These are phyloP conservation scores for Pestalotiopsis sp. DNA, from an alignment of 2,329 filamentous ascomycete genomes.

Conservation along the genomic window DNA sequence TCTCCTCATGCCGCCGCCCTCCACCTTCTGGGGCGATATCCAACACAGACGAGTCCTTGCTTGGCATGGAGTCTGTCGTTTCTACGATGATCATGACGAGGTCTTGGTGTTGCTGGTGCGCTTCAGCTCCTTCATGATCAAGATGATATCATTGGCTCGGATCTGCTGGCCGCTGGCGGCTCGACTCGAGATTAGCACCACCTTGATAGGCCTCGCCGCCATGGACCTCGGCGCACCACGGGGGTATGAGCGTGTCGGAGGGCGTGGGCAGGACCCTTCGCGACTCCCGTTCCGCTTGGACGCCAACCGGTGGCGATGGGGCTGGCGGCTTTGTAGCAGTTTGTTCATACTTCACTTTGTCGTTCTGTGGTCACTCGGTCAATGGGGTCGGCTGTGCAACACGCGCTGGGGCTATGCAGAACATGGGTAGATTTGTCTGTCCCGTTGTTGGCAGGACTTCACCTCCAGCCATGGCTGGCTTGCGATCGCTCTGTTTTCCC, in stretches of 20 bases:
- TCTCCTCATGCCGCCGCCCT: constrained; percentile 52
- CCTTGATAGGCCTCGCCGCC: constrained; percentile 67
- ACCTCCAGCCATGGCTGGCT: background rate
- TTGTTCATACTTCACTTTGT: constrained; percentile 36
- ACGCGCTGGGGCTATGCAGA: background rate
- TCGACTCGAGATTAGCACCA: constrained; percentile 64
- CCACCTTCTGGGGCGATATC: constrained; percentile 32
- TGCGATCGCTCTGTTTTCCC: too few relatives aligned
- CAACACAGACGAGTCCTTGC: constrained; percentile 34
- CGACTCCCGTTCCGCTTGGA: constrained; percentile 14
- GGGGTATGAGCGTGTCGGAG: constrained; percentile 13
- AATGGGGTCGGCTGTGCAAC: constrained; percentile 20
- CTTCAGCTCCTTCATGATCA: constrained; percentile 65
- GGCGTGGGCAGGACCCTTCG: constrained; percentile 13
- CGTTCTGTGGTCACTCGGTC: constrained; percentile 31
- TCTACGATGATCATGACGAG: constrained; percentile 29
- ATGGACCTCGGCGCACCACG: constrained; percentile 57
- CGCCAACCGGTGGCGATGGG: constrained; percentile 26
- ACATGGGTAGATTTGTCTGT: background rate
- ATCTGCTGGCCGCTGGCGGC: constrained; percentile 73
- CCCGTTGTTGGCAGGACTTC: background rate
- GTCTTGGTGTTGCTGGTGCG: constrained; percentile 44
- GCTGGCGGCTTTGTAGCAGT: constrained; percentile 33
- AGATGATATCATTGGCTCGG: constrained; percentile 63
- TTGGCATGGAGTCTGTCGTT: constrained; percentile 35